phyloP scores from a whole-genome alignment of 2,329 filamentous ascomycete genomes.

The Diaporthe ilicicola region DNA sequence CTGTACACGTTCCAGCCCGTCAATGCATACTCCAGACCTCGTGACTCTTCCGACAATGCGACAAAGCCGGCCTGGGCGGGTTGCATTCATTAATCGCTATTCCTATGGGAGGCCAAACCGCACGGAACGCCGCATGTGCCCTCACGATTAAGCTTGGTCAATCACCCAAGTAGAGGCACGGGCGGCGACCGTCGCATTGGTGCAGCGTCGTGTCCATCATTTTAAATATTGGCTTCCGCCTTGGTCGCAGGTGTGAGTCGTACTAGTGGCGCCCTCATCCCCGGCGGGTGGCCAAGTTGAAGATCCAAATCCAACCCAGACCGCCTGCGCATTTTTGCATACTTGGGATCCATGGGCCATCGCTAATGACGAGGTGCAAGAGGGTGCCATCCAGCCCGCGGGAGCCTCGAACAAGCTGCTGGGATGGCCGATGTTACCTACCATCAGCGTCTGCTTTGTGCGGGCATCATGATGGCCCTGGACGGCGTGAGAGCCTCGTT shows the following conservation, averaged over 20 bases:
- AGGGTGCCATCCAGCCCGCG: conserved; percentile 17
- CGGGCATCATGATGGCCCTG: background rate
- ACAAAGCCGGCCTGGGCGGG: background rate
- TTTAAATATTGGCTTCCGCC: conserved; percentile 20
- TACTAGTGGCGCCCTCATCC: conserved; percentile 10
- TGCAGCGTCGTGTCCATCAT: conserved; percentile 16
- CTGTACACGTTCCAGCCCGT: conserved; percentile 13
- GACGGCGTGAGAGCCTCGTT: conserved; percentile 7
- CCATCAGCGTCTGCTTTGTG: background rate
- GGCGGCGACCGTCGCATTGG: conserved; percentile 23
- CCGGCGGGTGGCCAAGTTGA: background rate
- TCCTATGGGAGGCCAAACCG: background rate
- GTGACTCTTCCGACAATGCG: conserved; percentile 13
- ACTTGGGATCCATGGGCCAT: background rate
- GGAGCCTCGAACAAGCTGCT: conserved; percentile 17
- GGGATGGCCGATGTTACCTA: background rate
- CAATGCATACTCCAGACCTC: conserved; percentile 14
- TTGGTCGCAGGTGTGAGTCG: conserved; percentile 13
- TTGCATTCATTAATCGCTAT: conserved; percentile 3
- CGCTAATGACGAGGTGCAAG: conserved; percentile 14
- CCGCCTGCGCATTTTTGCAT: conserved; percentile 1
- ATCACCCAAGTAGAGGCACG: background rate
- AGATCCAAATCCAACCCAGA: conserved; percentile 18
- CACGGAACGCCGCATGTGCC: conserved; percentile 20
- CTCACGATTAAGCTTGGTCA: background rate